Evolutionary conservation across 116 monocot species (phyloP).

Genomic region (Trichopus zeylanicus): DNA sequence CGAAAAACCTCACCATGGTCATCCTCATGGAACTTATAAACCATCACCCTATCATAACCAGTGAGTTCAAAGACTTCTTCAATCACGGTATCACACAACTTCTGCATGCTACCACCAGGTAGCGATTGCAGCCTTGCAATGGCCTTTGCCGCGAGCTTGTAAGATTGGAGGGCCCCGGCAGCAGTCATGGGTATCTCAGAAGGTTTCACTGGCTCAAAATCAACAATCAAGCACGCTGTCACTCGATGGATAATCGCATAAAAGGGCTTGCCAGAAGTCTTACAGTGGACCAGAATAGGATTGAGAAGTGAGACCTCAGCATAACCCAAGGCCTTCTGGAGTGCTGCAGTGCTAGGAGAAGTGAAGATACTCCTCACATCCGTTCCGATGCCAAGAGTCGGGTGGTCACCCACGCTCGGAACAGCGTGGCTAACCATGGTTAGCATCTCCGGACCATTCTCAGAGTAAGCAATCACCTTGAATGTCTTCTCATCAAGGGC

Average conservation of each 20-base stretch:
- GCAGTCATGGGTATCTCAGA: constrained; percentile 58
- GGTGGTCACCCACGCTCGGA: constrained; percentile 53
- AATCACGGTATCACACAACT: constrained; percentile 43
- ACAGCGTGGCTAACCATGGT: constrained; percentile 62
- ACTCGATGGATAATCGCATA: constrained; percentile 71
- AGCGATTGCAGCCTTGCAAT: constrained; percentile 55
- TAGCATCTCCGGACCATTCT: constrained; percentile 87
- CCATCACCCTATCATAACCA: constrained; percentile 88
- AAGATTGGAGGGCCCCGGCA: constrained; percentile 77
- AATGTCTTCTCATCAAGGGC: constrained; percentile 66
- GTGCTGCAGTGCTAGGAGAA: constrained; percentile 44
- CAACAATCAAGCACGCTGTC: constrained; percentile 52
- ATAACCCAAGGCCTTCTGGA: constrained; percentile 60
- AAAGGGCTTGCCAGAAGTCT: constrained; percentile 70
- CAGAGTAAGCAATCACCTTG: constrained; percentile 57
- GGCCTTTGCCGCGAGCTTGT: constrained; percentile 87
- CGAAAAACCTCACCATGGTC: constrained; percentile 80
- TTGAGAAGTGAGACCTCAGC: constrained; percentile 72
- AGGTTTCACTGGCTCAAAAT: constrained; percentile 80
- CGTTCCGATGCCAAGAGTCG: constrained; percentile 51
- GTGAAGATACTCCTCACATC: constrained; percentile 53
- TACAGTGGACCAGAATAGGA: constrained; percentile 80
- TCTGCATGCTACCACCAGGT: constrained; percentile 57
- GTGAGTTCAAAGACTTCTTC: constrained; percentile 79
- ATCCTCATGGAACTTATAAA: constrained; percentile 86